These are phyloP conservation scores for Scedosporium apiospermum DNA, from an alignment of 2,329 filamentous ascomycete species.

Conservation along the genomic window DNA sequence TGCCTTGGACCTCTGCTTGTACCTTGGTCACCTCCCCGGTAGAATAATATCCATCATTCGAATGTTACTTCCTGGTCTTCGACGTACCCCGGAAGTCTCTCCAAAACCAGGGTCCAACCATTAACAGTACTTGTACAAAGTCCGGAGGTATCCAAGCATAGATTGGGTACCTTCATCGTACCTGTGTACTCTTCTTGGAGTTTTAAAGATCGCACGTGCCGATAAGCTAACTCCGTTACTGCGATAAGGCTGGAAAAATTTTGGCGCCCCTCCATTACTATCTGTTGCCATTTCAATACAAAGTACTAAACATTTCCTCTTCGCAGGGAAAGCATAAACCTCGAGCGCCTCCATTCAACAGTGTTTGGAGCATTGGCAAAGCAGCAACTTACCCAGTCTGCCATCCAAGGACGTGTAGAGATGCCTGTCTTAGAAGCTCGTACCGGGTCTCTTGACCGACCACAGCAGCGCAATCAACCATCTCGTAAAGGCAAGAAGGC, in stretches of 20 bases:
- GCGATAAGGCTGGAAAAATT: constrained; percentile 5
- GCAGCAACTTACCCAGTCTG: not conserved
- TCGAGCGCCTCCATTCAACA: no score
- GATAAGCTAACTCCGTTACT: not conserved
- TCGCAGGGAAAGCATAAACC: no score
- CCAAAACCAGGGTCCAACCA: not conserved
- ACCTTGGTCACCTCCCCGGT: not conserved
- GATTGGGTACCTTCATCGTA: not conserved
- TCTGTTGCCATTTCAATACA: no score
- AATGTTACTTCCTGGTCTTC: not conserved
- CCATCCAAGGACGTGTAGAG: not conserved
- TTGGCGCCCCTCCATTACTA: not conserved
- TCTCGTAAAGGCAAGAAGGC: constrained; percentile 98
- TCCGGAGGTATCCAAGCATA: not conserved
- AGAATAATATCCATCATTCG: not conserved
- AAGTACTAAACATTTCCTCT: no score
- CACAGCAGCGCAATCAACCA: constrained; percentile 74
- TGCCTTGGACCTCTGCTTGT: not conserved
- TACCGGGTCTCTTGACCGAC: constrained; percentile 48
- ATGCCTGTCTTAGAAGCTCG: constrained; percentile 46
- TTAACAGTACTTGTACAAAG: not conserved
- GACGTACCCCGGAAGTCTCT: no score
- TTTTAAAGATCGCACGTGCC: not conserved
- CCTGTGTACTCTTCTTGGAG: not conserved
- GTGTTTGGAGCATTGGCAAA: not conserved